phyloP scores from a whole-genome alignment of 495 filamentous ascomycete genomes.

The Xylaria scruposa region DNA sequence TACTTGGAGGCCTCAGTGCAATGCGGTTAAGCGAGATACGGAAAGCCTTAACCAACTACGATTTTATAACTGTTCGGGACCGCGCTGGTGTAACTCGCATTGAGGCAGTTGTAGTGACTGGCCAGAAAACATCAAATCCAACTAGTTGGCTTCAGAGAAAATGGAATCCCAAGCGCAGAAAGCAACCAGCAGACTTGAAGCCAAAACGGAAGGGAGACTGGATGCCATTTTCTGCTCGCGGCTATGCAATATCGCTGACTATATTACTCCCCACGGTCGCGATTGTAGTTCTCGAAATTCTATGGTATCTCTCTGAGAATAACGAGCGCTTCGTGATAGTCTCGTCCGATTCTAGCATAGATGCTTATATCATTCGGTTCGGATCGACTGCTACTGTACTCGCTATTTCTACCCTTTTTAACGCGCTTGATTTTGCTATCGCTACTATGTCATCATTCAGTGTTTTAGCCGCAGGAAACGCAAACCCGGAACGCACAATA shows the following conservation, averaged over 20 bases:
- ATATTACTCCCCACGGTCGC: background rate
- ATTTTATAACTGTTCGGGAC: background rate
- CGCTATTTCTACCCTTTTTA: conserved; percentile 1
- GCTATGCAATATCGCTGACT: conserved; percentile 1
- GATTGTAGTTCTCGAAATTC: background rate
- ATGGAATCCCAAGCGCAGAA: background rate
- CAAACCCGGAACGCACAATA: background rate
- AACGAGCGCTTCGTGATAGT: background rate
- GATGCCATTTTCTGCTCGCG: conserved; percentile 1
- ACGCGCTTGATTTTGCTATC: background rate
- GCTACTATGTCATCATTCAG: background rate
- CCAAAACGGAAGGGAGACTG: background rate
- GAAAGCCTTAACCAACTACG: background rate
- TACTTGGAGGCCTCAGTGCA: background rate
- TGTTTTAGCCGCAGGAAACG: background rate
- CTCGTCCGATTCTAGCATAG: background rate
- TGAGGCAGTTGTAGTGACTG: background rate
- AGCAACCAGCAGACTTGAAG: background rate
- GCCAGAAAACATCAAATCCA: background rate
- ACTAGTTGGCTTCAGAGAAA: background rate
- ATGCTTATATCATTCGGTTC: conserved; percentile 1
- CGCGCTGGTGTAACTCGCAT: background rate
- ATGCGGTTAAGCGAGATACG: conserved; percentile 10
- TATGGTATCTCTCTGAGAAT: background rate
- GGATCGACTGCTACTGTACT: background rate